Conservation (phyloP, 2,329 filamentous ascomycete genomes). For the Gliomastix tumulicola region DNA sequence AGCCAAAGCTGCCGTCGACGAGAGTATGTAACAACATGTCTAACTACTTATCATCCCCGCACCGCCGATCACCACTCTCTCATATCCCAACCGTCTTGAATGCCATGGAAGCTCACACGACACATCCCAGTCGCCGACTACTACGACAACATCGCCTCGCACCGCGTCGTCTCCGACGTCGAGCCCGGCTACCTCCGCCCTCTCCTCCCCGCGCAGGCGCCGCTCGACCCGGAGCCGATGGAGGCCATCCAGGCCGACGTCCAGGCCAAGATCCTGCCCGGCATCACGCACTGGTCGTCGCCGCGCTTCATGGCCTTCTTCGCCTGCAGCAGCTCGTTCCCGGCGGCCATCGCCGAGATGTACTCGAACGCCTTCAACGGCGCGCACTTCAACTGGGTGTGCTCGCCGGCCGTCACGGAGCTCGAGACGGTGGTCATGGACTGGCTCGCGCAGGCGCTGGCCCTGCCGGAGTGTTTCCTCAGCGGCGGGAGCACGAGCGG, state of each 20-base stretch:
- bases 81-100: conserved; percentile 1
- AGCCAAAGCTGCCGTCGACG: conserved; percentile 71
- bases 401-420: conserved; percentile 85
- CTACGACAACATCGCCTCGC: conserved; percentile 66
- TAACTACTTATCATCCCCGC: too few relatives aligned
- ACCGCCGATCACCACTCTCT: too few relatives aligned
- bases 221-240: conserved; percentile 66
- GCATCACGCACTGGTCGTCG: conserved; percentile 90
- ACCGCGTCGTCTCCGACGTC: conserved; percentile 69
- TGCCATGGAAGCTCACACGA: conserved; percentile 5
- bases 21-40: conserved; percentile 57
- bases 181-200: conserved; percentile 80
- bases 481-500: conserved; percentile 65
- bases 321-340: conserved; percentile 74
- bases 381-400: conserved; percentile 96
- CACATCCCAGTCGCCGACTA: conserved; percentile 66
- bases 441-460: conserved; percentile 76
- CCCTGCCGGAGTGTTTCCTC: conserved; percentile 65
- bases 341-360: conserved; percentile 84
- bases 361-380: conserved; percentile 85
- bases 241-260: conserved; percentile 75
- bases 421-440: conserved; percentile 90
- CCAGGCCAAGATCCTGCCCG: conserved; percentile 79
- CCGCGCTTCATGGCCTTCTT: conserved; percentile 97
- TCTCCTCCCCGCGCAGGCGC: conserved; percentile 63